Conservation (phyloP, 2,329 filamentous ascomycete species). For the Talaromyces sp. region DNA sequence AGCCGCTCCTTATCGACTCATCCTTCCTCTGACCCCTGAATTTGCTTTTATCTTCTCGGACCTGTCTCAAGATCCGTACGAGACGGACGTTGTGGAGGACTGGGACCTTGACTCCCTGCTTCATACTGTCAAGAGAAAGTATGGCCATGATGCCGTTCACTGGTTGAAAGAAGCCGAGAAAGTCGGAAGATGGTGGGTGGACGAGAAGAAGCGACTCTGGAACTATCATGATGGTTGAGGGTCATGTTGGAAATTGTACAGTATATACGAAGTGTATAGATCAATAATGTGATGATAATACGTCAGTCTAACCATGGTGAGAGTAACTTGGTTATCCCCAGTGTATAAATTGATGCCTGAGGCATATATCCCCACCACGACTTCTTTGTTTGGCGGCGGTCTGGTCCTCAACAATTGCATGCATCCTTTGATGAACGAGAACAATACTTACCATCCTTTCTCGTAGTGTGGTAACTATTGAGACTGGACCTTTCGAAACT, state of each 20-base stretch:
- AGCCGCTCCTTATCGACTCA: slow-evolving; percentile 70
- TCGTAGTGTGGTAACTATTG: not conserved
- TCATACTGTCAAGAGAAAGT: slow-evolving; percentile 23
- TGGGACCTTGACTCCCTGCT: slow-evolving; percentile 30
- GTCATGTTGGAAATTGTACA: not conserved
- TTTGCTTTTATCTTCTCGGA: slow-evolving; percentile 44
- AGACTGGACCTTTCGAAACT: not conserved
- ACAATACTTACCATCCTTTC: not conserved
- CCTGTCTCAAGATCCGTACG: slow-evolving; percentile 32
- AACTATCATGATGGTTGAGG: slow-evolving; percentile 20
- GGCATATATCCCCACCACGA: not conserved
- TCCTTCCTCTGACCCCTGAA: slow-evolving; percentile 73
- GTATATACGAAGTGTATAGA: slow-evolving; percentile 3
- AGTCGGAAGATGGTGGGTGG: slow-evolving; percentile 39
- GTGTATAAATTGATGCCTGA: not conserved
- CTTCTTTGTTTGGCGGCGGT: not conserved
- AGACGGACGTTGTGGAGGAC: slow-evolving; percentile 31
- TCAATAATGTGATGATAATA: not conserved
- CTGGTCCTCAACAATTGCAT: not conserved
- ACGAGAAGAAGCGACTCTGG: slow-evolving; percentile 31
- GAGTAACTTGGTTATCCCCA: not conserved
- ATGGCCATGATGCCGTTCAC: slow-evolving; percentile 32
- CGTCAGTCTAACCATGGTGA: too few relatives aligned
- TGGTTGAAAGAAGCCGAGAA: slow-evolving; percentile 38
- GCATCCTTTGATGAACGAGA: slow-evolving; percentile 5